These are phyloP conservation scores for Tuber magnatum DNA, from an alignment of 495 filamentous ascomycete species.

Conservation along the genomic window DNA sequence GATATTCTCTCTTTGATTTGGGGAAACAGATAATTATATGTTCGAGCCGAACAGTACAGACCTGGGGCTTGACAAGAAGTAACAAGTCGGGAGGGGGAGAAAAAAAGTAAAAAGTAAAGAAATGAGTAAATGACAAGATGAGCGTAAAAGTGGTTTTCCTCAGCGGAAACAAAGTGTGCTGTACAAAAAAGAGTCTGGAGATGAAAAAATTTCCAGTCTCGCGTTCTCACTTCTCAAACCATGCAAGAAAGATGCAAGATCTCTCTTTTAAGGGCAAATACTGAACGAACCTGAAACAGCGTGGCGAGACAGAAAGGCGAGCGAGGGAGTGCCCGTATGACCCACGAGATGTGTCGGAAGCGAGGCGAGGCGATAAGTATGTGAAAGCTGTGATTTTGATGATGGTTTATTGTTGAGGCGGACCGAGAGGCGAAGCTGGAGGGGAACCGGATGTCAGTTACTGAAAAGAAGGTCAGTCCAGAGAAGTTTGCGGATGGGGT, in stretches of 20 bases:
- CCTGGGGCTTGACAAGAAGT: constrained; percentile 2
- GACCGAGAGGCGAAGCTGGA: neutral
- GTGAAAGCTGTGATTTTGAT: neutral
- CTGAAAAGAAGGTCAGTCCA: constrained; percentile 27
- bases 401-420: neutral
- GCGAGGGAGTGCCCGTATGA: neutral
- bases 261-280: neutral
- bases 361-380: neutral
- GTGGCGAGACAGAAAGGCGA: neutral
- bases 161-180: constrained; percentile 5
- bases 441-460: neutral
- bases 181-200: constrained; percentile 5
- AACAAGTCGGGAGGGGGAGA: neutral
- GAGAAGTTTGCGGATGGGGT: constrained; percentile 27
- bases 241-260: neutral
- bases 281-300: constrained; percentile 1
- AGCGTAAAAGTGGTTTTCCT: neutral
- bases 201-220: constrained; percentile 3
- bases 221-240: constrained; percentile 1
- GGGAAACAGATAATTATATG: constrained; percentile 30
- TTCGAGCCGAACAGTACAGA: constrained; percentile 1
- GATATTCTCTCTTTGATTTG: constrained; percentile 39
- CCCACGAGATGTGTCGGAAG: neutral
- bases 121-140: constrained; percentile 1
- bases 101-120: neutral